Evolutionary conservation across 2,329 filamentous ascomycete species (phyloP).

Genomic region (Colletotrichum tropicale): DNA sequence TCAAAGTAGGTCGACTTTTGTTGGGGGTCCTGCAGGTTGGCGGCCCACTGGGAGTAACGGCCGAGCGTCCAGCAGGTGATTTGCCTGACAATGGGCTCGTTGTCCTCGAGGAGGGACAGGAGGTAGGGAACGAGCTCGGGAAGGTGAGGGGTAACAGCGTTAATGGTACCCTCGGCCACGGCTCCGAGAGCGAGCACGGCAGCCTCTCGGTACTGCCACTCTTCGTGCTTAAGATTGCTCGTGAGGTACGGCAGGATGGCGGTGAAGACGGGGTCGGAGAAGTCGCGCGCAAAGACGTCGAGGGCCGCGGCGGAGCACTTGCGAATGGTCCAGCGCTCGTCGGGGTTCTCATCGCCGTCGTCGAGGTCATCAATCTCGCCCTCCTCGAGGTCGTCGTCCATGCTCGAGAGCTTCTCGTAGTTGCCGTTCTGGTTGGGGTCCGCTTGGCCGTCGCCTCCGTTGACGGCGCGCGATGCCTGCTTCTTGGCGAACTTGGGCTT

Average conservation of each 20-base stretch:
- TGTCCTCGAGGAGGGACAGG: constrained; percentile 81
- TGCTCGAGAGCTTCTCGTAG: constrained; percentile 59
- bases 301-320: constrained; percentile 97
- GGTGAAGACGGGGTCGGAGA: constrained; percentile 85
- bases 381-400: constrained; percentile 82
- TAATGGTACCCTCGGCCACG: constrained; percentile 92
- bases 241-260: constrained; percentile 92
- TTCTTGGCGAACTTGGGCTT: constrained; percentile 89
- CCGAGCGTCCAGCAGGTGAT: constrained; percentile 99
- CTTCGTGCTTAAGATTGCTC: constrained; percentile 82
- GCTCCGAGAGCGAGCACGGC: constrained; percentile 93
- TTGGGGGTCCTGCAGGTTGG: constrained; percentile 68
- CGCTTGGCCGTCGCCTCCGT: constrained; percentile 56
- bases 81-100: constrained; percentile 88
- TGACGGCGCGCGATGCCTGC: constrained; percentile 61
- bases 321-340: constrained; percentile 92
- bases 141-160: constrained; percentile 86
- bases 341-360: constrained; percentile 81
- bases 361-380: constrained; percentile 76
- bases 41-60: constrained; percentile 91
- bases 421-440: constrained; percentile 58
- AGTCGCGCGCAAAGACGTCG: constrained; percentile 92
- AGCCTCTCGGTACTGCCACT: constrained; percentile 93
- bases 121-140: constrained; percentile 91
- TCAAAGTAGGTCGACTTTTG: constrained; percentile 83